Evolutionary conservation across 495 filamentous ascomycete species (phyloP).

Genomic region (Polyplosphaeria fusca): DNA sequence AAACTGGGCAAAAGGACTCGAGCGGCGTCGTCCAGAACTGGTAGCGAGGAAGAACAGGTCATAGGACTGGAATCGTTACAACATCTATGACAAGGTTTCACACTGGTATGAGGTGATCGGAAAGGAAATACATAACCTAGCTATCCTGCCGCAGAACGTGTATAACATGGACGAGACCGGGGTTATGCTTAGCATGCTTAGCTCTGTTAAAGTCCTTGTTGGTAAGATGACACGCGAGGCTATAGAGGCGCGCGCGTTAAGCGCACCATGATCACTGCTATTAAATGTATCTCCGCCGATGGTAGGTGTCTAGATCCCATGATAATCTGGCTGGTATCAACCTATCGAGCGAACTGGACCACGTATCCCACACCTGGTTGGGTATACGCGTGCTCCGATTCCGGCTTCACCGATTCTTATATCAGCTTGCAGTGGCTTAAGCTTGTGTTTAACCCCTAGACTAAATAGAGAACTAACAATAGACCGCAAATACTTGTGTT

Average conservation of each 20-base stretch:
- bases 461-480: not conserved
- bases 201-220: conserved; percentile 2
- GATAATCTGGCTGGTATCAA: conserved; percentile 4
- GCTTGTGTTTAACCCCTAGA: conserved; percentile 2
- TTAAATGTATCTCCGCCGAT: not conserved
- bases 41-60: not conserved
- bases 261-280: not conserved
- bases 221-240: not conserved
- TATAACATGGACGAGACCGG: conserved; percentile 7
- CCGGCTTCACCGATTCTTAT: conserved; percentile 5
- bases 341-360: conserved; percentile 4
- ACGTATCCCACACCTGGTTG: not conserved
- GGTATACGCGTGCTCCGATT: conserved; percentile 1
- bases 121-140: not conserved
- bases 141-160: conserved; percentile 1
- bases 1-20: not conserved
- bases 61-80: not conserved
- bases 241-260: not conserved
- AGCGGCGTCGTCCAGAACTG: not conserved
- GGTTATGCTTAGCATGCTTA: conserved; percentile 4
- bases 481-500: not conserved
- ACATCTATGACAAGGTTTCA: conserved; percentile 2
- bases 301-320: conserved; percentile 5
- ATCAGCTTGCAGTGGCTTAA: no score
- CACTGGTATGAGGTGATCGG: conserved; percentile 3